Evolutionary conservation across 352 stramenopile genomes (phyloP).

Genomic region (Discostella stelligera): DNA sequence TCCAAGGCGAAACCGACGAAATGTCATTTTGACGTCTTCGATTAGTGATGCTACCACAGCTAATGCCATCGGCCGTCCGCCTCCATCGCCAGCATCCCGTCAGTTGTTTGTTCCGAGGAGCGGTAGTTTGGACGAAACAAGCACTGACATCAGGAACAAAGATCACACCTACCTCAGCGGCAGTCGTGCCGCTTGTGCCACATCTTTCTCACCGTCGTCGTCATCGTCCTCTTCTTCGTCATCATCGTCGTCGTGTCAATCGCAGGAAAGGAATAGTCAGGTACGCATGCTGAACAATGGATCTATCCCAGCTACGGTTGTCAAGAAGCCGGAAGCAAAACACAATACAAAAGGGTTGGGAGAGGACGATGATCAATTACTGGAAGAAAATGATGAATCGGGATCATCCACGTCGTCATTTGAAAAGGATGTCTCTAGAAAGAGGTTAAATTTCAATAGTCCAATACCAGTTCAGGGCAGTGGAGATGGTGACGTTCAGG

Average conservation of each 20-base stretch:
- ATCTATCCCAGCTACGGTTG: not conserved
- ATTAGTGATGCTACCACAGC: not conserved
- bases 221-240: not conserved
- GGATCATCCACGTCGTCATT: constrained; percentile 18
- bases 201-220: not conserved
- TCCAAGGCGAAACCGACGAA: not conserved
- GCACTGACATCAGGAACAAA: not conserved
- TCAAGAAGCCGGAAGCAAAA: not conserved
- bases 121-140: not conserved
- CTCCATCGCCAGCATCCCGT: constrained; percentile 7
- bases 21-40: constrained; percentile 1
- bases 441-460: constrained; percentile 68
- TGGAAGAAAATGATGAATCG: constrained; percentile 28
- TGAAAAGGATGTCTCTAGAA: constrained; percentile 38
- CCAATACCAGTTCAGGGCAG: constrained; percentile 36
- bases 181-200: not conserved
- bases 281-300: constrained; percentile 3
- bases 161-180: no score
- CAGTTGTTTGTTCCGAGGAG: not conserved
- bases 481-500: constrained; percentile 2
- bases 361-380: not conserved
- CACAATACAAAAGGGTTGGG: not conserved
- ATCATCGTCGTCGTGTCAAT: not conserved
- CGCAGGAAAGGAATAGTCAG: not conserved
- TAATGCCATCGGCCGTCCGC: not conserved